Percentiles rank a stretch among this genome's conserved stretches.
phyloP scores from a whole-genome alignment of 805 yeast genomes.

The Helenozyma baotianmanensis region DNA sequence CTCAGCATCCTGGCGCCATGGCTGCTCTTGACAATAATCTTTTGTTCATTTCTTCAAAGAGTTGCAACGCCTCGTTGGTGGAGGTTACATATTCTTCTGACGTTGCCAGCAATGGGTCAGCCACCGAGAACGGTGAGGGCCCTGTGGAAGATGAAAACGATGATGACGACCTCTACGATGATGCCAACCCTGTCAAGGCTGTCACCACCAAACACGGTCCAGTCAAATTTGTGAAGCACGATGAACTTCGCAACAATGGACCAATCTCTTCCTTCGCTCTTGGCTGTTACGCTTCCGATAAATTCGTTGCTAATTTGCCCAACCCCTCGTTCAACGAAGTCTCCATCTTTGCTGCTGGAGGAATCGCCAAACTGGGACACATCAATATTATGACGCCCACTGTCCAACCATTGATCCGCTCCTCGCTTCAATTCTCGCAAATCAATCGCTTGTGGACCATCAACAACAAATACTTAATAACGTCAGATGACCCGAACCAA shows the following conservation, averaged over 20 bases:
- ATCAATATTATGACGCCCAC: conserved; percentile 63
- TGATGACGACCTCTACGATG: conserved; percentile 40
- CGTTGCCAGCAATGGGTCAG: too few relatives aligned
- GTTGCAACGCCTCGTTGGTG: conserved; percentile 55
- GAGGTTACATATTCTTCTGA: conserved; percentile 30
- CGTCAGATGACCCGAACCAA: conserved; percentile 61
- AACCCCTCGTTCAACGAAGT: conserved; percentile 66
- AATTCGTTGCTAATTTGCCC: conserved; percentile 53
- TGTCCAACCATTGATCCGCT: conserved; percentile 61
- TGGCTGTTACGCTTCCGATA: conserved; percentile 55
- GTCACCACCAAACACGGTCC: conserved; percentile 12
- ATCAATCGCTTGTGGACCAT: conserved; percentile 76
- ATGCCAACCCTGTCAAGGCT: conserved; percentile 22
- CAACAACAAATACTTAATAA: conserved; percentile 56
- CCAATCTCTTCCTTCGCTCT: conserved; percentile 67
- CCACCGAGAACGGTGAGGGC: conserved; percentile 1
- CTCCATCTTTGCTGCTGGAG: conserved; percentile 67
- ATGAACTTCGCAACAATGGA: conserved; percentile 60
- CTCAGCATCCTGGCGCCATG: conserved; percentile 38
- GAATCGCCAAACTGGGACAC: conserved; percentile 51
- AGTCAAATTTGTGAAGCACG: conserved; percentile 42
- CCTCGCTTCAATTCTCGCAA: conserved; percentile 67
- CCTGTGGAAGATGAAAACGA: conserved; percentile 35
- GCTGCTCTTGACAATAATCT: conserved; percentile 38
- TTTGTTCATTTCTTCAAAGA: conserved; percentile 56